Conservation (phyloP, 106 monocot species). For the Dendrobium chrysotoxum region DNA sequence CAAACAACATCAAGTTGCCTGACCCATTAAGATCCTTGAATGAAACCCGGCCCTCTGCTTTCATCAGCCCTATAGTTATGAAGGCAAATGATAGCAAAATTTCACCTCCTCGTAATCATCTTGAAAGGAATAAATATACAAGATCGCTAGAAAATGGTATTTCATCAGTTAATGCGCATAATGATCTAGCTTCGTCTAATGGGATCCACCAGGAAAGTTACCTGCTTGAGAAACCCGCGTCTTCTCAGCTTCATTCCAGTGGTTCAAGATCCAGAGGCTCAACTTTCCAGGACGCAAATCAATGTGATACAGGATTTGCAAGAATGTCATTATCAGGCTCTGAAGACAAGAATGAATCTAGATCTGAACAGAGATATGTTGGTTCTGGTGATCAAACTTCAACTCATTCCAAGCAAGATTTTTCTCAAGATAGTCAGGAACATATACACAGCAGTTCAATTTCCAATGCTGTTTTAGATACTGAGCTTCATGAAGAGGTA, state of each 20-base stretch:
- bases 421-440: conserved; percentile 23
- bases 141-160: conserved; percentile 26
- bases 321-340: conserved; percentile 16
- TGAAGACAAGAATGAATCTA: conserved; percentile 24
- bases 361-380: conserved; percentile 17
- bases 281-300: conserved; percentile 23
- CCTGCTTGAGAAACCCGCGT: conserved; percentile 20
- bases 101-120: conserved; percentile 10
- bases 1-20: conserved; percentile 66
- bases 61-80: conserved; percentile 22
- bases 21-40: conserved; percentile 55
- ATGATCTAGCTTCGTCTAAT: conserved; percentile 24
- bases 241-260: conserved; percentile 17
- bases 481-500: conserved; percentile 13
- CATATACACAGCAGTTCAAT: conserved; percentile 31
- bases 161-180: conserved; percentile 5
- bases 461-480: conserved; percentile 26
- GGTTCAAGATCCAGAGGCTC: neutral
- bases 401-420: conserved; percentile 12
- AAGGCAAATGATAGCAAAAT: conserved; percentile 20
- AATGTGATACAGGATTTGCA: conserved; percentile 22
- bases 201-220: conserved; percentile 28
- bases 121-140: conserved; percentile 10
- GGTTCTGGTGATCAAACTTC: conserved; percentile 23
- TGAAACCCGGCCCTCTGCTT: conserved; percentile 34